Conservation (phyloP, 2,329 filamentous ascomycete genomes). For the Cordyceps javanica region DNA sequence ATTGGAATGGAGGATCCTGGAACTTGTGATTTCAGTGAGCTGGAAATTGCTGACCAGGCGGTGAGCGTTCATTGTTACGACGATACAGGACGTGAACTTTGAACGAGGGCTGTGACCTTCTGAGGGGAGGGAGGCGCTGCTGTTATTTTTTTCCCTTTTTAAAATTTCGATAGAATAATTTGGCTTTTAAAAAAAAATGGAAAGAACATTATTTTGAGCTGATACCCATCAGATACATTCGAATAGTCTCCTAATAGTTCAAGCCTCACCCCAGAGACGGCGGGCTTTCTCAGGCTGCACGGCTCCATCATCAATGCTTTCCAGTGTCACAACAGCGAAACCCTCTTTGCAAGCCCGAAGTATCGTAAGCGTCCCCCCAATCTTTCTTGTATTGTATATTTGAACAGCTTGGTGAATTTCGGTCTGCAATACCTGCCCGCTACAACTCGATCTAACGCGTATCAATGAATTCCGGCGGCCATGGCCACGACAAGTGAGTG, state of each 20-base stretch:
- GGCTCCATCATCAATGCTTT: background rate
- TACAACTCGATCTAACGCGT: background rate
- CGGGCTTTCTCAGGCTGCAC: background rate
- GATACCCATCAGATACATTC: background rate
- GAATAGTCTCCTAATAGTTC: background rate
- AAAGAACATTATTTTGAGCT: background rate
- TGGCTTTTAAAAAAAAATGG: background rate
- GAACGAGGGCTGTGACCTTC: background rate
- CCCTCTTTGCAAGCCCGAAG: background rate
- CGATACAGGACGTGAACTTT: background rate
- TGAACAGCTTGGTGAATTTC: background rate
- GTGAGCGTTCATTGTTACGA: background rate
- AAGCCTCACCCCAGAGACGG: background rate
- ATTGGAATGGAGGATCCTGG: slow-evolving; percentile 1
- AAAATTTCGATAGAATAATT: background rate
- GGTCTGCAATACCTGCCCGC: background rate
- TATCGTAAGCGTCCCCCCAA: background rate
- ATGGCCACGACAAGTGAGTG: background rate
- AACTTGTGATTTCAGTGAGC: background rate
- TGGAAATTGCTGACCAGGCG: background rate
- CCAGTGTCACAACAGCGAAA: background rate
- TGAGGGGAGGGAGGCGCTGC: background rate
- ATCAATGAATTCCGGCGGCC: background rate
- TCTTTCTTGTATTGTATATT: background rate
- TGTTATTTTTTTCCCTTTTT: background rate